Evolutionary conservation across 345 rosid species (phyloP), one percentile per base, ranked within the genome.

Genomic region (Fremontodendron californicum): DNA sequence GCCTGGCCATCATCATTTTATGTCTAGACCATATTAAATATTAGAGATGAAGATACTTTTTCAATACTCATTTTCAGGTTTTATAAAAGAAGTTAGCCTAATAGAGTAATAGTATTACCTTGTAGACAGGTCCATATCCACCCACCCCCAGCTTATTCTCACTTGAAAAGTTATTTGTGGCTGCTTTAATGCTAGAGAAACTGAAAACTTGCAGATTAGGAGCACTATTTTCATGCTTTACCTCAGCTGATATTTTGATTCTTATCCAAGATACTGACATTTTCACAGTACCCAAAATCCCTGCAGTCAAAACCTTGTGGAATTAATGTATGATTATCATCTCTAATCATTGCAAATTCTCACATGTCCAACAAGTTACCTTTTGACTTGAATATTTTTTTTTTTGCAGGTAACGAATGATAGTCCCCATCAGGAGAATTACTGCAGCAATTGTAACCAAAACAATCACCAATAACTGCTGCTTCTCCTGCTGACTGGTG

Each of bases 121-220:
- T 57, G 23, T 58, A 74, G 8, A 75, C 78, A 23, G 77, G 81
- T 27, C 81, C 81, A 73, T 48, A 73, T 78, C 81, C 81, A 54
- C 78, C 81, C 21, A 73, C 67, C 23, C 81, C 77, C 43, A 78
- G 78, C 77, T 78, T 78, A 33, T 65, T 73, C 19, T 52, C 55
- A 52, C 31, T 64, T 19, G 81, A 64, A 55, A 78, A 78, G 42
- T 78, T 73, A 40, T 78, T 29, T 4, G 78, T 78, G 15, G 81
- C 52, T 6, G 57, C 72, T 52, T 78, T 48, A 21, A 72, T 49
- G 35, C 12, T 68, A 68, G 37, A 43, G 9, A 68, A 45, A 45
- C 37, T 43, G 37, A 68, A 45, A 68, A 68, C 54, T 45, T 43
- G 73, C 37, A 43, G 37, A 68, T 25, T 15, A 43, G 73, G 37